These are phyloP conservation scores for Saturnispora zaruensis DNA, from an alignment of 805 yeast genomes.

Conservation along the genomic window DNA sequence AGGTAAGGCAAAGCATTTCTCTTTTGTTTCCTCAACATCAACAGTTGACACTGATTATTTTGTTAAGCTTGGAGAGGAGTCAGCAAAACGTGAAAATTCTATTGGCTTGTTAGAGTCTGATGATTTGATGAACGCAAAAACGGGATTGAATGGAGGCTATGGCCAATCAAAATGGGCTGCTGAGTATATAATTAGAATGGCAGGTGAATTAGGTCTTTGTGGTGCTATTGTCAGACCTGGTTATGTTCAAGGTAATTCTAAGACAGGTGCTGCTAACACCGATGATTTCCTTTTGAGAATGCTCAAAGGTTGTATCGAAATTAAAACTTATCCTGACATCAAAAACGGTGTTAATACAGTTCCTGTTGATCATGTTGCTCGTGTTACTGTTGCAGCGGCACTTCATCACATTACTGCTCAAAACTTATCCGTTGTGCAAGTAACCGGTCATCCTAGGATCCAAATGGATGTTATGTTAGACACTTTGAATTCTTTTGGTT, in stretches of 20 bases:
- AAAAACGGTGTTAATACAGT: slow-evolving; percentile 88
- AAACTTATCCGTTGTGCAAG: slow-evolving; percentile 67
- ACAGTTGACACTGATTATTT: slow-evolving; percentile 79
- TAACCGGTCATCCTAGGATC: slow-evolving; percentile 95
- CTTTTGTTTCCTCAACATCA: slow-evolving; percentile 95
- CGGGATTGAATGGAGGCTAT: slow-evolving; percentile 83
- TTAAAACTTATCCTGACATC: slow-evolving; percentile 81
- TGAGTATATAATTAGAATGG: slow-evolving; percentile 77
- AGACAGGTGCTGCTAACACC: slow-evolving; percentile 84
- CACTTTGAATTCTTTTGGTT: slow-evolving; percentile 63
- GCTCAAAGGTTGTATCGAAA: slow-evolving; percentile 88
- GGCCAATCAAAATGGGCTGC: slow-evolving; percentile 99
- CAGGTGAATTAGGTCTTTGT: slow-evolving; percentile 78
- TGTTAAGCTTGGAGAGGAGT: slow-evolving; percentile 66
- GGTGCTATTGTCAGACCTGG: slow-evolving; percentile 96
- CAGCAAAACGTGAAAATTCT: slow-evolving; percentile 32
- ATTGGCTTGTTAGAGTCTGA: slow-evolving; percentile 76
- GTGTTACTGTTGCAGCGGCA: slow-evolving; percentile 77
- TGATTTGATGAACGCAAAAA: slow-evolving; percentile 69
- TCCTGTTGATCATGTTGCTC: slow-evolving; percentile 97
- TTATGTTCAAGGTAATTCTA: slow-evolving; percentile 80
- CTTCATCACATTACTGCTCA: slow-evolving; percentile 44
- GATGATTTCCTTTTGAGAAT: slow-evolving; percentile 93
- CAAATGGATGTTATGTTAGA: slow-evolving; percentile 68
- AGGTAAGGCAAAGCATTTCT: slow-evolving; percentile 78